Percentiles rank a stretch among this genome's conserved stretches.
These are phyloP conservation scores for Berkeleyomyces basicola DNA, from an alignment of 2,329 filamentous ascomycete species.

Conservation along the genomic window DNA sequence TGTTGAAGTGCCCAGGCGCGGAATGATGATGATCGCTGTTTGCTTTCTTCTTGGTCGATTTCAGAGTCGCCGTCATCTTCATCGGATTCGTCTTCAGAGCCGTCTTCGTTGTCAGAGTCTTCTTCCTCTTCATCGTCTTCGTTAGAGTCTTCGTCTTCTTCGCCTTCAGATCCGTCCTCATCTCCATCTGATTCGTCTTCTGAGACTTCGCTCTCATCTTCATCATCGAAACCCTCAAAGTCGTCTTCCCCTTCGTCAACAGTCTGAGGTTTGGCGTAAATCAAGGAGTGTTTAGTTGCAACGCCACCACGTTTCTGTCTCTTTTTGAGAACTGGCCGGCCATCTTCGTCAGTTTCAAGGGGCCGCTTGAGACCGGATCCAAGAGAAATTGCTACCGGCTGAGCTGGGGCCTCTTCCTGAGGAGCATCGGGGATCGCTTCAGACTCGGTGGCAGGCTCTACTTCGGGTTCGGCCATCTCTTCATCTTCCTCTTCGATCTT, in stretches of 20 bases:
- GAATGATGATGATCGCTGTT: constrained; percentile 47
- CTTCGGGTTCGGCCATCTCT: neutral
- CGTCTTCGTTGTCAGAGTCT: constrained; percentile 6
- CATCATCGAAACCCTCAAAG: constrained; percentile 27
- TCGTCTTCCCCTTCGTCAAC: constrained; percentile 32
- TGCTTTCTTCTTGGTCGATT: constrained; percentile 20
- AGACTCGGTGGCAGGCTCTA: constrained; percentile 7
- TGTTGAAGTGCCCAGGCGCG: constrained; percentile 85
- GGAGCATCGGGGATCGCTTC: constrained; percentile 2
- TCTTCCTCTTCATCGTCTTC: constrained; percentile 13
- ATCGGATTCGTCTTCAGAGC: constrained; percentile 17
- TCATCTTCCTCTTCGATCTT: constrained; percentile 1
- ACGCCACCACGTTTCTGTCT: constrained; percentile 55
- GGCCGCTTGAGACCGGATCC: constrained; percentile 80
- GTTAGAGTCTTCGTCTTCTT: constrained; percentile 17
- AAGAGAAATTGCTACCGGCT: constrained; percentile 18
- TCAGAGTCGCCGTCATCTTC: constrained; percentile 20
- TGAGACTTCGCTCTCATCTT: constrained; percentile 17
- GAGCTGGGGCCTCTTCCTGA: constrained; percentile 9
- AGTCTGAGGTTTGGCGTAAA: constrained; percentile 24
- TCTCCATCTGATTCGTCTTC: constrained; percentile 15
- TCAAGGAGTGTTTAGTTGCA: constrained; percentile 34
- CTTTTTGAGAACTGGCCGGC: constrained; percentile 68
- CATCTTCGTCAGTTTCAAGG: constrained; percentile 61
- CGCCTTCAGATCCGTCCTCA: constrained; percentile 13